These are phyloP conservation scores for Talaromyces amestolkiae DNA, from an alignment of 2,329 filamentous ascomycete species.

Conservation along the genomic window DNA sequence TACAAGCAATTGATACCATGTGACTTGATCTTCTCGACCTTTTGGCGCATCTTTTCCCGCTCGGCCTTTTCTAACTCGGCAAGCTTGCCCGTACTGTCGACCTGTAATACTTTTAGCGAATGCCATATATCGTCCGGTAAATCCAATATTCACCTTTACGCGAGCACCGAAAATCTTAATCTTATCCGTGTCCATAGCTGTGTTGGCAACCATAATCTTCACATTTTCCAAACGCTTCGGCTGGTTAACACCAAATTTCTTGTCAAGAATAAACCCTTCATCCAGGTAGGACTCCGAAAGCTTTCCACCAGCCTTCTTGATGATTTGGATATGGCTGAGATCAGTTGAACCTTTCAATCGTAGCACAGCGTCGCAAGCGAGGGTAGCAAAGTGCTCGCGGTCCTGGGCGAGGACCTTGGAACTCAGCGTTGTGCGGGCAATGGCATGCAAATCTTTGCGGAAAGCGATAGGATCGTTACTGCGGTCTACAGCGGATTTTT, in stretches of 20 bases:
- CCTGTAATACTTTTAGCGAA: conserved; percentile 34
- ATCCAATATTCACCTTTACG: conserved; percentile 60
- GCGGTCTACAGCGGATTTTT: conserved; percentile 83
- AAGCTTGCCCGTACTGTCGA: conserved; percentile 91
- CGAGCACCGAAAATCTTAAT: conserved; percentile 98
- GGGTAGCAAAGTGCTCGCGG: conserved; percentile 81
- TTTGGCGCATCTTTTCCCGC: conserved; percentile 98
- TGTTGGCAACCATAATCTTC: conserved; percentile 97
- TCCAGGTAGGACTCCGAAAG: conserved; percentile 96
- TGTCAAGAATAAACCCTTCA: conserved; percentile 97
- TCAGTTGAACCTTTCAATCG: conserved; percentile 87
- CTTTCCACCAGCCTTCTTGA: conserved; percentile 98
- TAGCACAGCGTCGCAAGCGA: conserved; percentile 88
- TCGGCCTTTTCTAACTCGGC: conserved; percentile 98
- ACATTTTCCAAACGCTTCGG: conserved; percentile 96
- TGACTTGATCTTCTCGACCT: conserved; percentile 97
- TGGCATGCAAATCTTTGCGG: conserved; percentile 82
- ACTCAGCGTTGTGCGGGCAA: conserved; percentile 91
- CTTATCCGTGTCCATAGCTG: conserved; percentile 99
- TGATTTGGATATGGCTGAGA: conserved; percentile 96
- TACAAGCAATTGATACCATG: conserved; percentile 97
- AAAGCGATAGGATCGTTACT: conserved; percentile 80
- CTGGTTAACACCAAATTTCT: conserved; percentile 98
- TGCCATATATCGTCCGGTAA: not conserved
- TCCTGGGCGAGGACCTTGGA: conserved; percentile 97